Evolutionary conservation across 805 yeast genomes (phyloP).

Genomic region (Hanseniaspora lachancei): DNA sequence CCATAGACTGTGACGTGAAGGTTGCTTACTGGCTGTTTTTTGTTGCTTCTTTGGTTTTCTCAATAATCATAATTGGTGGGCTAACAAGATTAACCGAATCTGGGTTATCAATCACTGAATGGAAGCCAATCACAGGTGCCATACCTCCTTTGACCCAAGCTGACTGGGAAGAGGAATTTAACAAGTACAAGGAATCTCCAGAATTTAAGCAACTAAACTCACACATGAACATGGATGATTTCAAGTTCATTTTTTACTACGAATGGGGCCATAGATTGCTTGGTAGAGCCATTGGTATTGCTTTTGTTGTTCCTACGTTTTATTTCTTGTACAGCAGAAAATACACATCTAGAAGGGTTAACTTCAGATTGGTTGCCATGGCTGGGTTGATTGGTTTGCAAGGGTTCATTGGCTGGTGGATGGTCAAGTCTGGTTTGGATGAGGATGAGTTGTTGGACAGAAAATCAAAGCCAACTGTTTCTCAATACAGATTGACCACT

Average conservation of each 20-base stretch:
- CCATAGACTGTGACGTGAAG: constrained; percentile 36
- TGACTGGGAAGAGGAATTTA: constrained; percentile 81
- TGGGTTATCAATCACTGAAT: constrained; percentile 90
- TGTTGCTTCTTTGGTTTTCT: constrained; percentile 79
- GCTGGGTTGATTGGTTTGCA: constrained; percentile 75
- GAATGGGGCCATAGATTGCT: constrained; percentile 94
- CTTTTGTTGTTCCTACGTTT: constrained; percentile 70
- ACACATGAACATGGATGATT: constrained; percentile 70
- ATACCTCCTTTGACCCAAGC: constrained; percentile 70
- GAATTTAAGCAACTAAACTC: constrained; percentile 84
- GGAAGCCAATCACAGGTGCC: constrained; percentile 96
- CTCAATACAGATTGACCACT: constrained; percentile 85
- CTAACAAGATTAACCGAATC: constrained; percentile 89
- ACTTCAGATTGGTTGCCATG: constrained; percentile 55
- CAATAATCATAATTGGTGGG: constrained; percentile 93
- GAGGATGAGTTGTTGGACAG: constrained; percentile 63
- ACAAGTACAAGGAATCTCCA: constrained; percentile 70
- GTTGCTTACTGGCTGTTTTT: constrained; percentile 86
- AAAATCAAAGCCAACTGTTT: constrained; percentile 90
- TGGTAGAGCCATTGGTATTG: constrained; percentile 81
- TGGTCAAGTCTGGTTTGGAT: constrained; percentile 92
- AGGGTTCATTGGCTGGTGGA: constrained; percentile 99
- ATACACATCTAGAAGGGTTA: constrained; percentile 53
- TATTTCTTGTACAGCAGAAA: constrained; percentile 55
- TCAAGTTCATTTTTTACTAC: constrained; percentile 88